Evolutionary conservation across 805 yeast species (phyloP), one percentile per base, ranked within the genome.

Genomic region (Metschnikowia baotianmanensis): DNA sequence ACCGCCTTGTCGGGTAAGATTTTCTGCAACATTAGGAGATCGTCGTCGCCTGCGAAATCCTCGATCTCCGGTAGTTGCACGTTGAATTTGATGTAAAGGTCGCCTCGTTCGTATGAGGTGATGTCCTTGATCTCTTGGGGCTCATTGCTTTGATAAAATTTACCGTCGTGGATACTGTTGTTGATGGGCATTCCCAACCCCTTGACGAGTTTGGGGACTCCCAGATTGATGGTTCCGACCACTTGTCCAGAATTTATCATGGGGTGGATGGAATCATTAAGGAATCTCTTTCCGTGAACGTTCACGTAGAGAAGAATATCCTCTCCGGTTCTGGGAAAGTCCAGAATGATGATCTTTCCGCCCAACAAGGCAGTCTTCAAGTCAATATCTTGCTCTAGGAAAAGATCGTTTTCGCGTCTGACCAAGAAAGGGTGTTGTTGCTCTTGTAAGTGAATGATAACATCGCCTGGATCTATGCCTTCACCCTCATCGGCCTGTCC

Each of bases 401-500:
- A 63, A 35, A 80, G 57, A 49, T 78, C 77, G 26, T 71, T 56
- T 25, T 61, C 71, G 34, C 58, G 62, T 45, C 83, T 63, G 11
- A 64, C 64, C 40, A 76, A 70, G 15, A 46, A 50, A 8, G 60
- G 58, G 47, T 69, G 72, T 4, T 55, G 51, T 34, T 66, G 44
- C 48, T 74, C 73, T 27, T 68, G 67, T 18, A 83, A 57, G 1
- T 74, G 76, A 8, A 83, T 72, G 3, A 82, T 62, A 6, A 83
- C 82, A 56, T 83, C 86, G 2, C 90, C 90, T 0, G 89, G 84
- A 3, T 74, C 61, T 3, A 78, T 62, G 45, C 72, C 68, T 15
- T 74, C 57, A 0, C 79, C 83, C 57, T 82, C 84, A 53, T 83
- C 89, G 0, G 82, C 86, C 51, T 77, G 81, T 5, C 80, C 77